These are phyloP conservation scores for Endocladia muricata DNA, from an alignment of 31 red algal genomes.

Conservation along the genomic window DNA sequence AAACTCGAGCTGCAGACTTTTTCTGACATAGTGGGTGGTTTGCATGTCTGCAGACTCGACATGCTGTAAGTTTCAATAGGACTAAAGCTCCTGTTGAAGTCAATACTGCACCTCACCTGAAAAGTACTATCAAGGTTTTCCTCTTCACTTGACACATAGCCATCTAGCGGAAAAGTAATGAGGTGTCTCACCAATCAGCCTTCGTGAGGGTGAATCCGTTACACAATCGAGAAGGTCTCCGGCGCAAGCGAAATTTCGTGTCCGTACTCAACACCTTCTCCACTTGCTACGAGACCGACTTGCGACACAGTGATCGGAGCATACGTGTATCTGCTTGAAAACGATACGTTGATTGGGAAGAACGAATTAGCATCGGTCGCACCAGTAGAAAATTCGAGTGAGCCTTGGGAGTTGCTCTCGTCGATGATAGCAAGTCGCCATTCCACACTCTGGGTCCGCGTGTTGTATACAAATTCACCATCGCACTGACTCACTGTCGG, in stretches of 20 bases:
- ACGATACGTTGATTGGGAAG: constrained; percentile 92
- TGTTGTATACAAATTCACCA: constrained; percentile 82
- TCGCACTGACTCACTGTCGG: constrained; percentile 72
- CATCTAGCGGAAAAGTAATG: no score
- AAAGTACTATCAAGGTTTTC: no score
- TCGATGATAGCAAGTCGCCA: constrained; percentile 83
- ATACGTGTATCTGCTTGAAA: constrained; percentile 79
- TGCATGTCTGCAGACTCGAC: no score
- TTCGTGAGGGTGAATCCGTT: neutral
- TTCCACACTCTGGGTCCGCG: constrained; percentile 63
- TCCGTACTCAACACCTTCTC: constrained; percentile 65
- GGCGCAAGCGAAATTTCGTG: constrained; percentile 68
- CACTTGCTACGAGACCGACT: constrained; percentile 36
- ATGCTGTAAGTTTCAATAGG: no score
- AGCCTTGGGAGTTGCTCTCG: constrained; percentile 68
- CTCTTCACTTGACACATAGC: no score
- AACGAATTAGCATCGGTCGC: constrained; percentile 56
- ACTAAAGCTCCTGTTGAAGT: no score
- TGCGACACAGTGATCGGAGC: constrained; percentile 31
- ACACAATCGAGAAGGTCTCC: constrained; percentile 68
- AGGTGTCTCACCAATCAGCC: no score
- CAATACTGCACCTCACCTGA: no score
- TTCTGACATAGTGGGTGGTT: no score
- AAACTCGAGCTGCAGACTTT: no score
- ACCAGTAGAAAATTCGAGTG: constrained; percentile 75